Base-by-base conservation (phyloP, 1,284 basidiomycete species). In the Cutaneotrichosporon arboriforme region DNA sequence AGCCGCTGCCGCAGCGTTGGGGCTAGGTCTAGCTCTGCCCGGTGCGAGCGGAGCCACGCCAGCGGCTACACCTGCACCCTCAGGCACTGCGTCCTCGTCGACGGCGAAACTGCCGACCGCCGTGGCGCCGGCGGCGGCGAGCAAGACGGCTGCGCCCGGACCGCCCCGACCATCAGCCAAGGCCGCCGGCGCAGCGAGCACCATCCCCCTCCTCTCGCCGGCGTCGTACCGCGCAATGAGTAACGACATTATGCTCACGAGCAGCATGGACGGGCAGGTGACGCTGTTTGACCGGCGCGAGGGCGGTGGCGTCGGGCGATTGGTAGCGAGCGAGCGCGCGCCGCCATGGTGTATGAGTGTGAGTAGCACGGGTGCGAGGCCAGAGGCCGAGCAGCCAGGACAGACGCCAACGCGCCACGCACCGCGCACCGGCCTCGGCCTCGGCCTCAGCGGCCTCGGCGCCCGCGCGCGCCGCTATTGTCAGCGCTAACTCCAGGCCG, bases 261-360 rank as follows among this genome's bases (percentile, higher is more conserved):
- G 87, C 22, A 86, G 86, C 8, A 86, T 97, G 59, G 92, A 97
- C 63, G 94, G 96, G 1, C 90, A 96, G 69, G 83, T 96, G 17
- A 83, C 93, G 35, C 72, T 98, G 8, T 94, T 92, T 85, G 94
- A 98, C 68, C 81, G 85, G 61, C 79, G 55, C 8, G 74, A 72
- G 31, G 51, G 55, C 17, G 60, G 59, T 9, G 87, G 88, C 5
- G 88, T 94, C 1, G 90, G 90, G 20, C 79, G 90, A 52, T 75
- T 97, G 41, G 84, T 86, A 78, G 83, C 92, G 75, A 88, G 85
- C 61, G 88, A 90, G 58, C 89, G 87, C 34, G 90, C 90, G 10
- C 90, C 92, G 20, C 93, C 93, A 1, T 97, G 93, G 93, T 96
- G 91, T 75, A 83, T 93, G 68, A 91, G 90, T 62, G 86, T 89